phyloP scores from a whole-genome alignment of 2,329 filamentous ascomycete species.

The Aureobasidium uvarum region DNA sequence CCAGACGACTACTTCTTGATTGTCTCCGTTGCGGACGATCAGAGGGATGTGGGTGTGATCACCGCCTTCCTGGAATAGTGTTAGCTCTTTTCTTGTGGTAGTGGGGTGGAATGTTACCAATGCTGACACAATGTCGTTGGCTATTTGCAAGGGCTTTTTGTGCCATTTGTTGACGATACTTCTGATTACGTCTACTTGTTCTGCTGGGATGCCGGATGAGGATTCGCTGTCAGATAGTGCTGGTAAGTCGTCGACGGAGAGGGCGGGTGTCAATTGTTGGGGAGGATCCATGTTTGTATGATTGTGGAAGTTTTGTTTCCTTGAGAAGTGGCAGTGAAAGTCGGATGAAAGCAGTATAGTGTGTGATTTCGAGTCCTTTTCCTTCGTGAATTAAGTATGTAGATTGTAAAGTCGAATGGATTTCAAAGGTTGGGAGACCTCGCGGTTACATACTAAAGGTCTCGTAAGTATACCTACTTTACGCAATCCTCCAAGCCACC shows the following conservation, averaged over 20 bases:
- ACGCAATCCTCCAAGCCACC: constrained; percentile 12
- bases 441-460: not conserved
- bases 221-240: constrained; percentile 4
- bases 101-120: not conserved
- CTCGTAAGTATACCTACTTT: not conserved
- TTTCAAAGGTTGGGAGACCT: not conserved
- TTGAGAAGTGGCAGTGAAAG: too few species aligned
- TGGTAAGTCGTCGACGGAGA: constrained; percentile 7
- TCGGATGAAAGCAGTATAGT: too few species aligned
- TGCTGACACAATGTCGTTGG: constrained; percentile 29
- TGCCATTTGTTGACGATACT: constrained; percentile 30
- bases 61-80: constrained; percentile 22
- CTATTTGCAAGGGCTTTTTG: constrained; percentile 29
- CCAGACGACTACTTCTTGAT: constrained; percentile 30
- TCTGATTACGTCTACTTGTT: constrained; percentile 27
- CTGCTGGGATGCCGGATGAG: constrained; percentile 14
- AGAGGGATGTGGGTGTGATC: constrained; percentile 31
- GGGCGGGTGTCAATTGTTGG: constrained; percentile 15
- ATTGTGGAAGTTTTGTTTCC: too few species aligned
- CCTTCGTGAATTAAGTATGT: not conserved
- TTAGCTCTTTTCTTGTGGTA: not conserved
- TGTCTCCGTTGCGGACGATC: constrained; percentile 28
- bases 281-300: constrained; percentile 12
- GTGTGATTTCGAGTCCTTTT: not conserved
- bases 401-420: not conserved